A percentile compares a stretch with the other conserved stretches of the same genome.
These are phyloP conservation scores for Backusella parvicylindrica DNA, from an alignment of 192 early-diverging fungal genomes.

Conservation along the genomic window DNA sequence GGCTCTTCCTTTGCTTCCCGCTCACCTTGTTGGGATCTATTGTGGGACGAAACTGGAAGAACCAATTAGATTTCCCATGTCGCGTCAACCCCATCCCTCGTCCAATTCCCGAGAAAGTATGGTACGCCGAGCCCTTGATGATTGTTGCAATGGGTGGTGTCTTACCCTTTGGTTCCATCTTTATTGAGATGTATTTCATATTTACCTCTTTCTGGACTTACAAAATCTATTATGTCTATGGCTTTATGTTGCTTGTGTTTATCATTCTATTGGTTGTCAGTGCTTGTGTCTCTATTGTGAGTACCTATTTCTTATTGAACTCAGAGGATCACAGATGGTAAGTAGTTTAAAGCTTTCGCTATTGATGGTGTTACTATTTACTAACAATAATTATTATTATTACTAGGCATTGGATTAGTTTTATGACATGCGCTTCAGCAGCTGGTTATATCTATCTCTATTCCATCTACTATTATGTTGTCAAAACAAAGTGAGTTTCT, in stretches of 20 bases:
- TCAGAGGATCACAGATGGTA: slow-evolving; percentile 79
- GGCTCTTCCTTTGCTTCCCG: slow-evolving; percentile 67
- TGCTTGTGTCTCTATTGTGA: slow-evolving; percentile 67
- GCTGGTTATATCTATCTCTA: slow-evolving; percentile 76
- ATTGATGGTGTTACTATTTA: background rate
- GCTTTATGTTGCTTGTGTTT: slow-evolving; percentile 73
- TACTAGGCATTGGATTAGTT: slow-evolving; percentile 70
- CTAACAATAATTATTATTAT: background rate
- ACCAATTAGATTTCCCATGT: slow-evolving; percentile 65
- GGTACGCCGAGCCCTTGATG: slow-evolving; percentile 59
- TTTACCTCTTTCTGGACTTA: slow-evolving; percentile 78
- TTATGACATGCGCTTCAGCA: slow-evolving; percentile 72
- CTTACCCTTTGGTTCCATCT: slow-evolving; percentile 75
- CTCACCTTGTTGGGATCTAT: slow-evolving; percentile 70
- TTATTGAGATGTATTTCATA: slow-evolving; percentile 85
- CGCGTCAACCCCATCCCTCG: slow-evolving; percentile 77
- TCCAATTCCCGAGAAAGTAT: slow-evolving; percentile 72
- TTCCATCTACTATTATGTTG: slow-evolving; percentile 71
- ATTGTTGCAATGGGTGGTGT: slow-evolving; percentile 62
- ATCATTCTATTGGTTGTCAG: slow-evolving; percentile 66
- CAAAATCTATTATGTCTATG: slow-evolving; percentile 79
- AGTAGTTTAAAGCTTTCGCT: background rate
- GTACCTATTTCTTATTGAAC: slow-evolving; percentile 76
- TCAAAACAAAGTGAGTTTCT: slow-evolving; percentile 60
- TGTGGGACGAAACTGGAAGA: slow-evolving; percentile 61